These are phyloP conservation scores for Sclerotinia trifoliorum DNA, from an alignment of 2,329 filamentous ascomycete species.

Conservation along the genomic window DNA sequence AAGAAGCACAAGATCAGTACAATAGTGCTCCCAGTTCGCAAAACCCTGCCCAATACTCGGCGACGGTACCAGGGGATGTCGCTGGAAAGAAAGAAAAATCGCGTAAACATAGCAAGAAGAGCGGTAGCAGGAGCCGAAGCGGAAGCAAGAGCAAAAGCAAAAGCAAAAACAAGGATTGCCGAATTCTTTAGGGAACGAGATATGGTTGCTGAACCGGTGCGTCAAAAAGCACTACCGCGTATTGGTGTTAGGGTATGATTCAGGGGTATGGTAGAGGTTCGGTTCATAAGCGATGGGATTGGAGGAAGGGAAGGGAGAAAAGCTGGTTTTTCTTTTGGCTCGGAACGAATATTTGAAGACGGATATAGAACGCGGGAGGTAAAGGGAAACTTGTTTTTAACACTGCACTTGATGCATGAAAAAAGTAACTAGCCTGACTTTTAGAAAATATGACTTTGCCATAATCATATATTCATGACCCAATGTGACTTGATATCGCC, in stretches of 20 bases:
- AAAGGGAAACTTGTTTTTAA: neutral
- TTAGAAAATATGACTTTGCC: no score
- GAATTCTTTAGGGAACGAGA: neutral
- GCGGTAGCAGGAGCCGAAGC: neutral
- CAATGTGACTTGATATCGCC: no score
- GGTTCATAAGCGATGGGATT: neutral
- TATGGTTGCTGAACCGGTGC: neutral
- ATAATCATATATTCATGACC: no score
- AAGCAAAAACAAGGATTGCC: neutral
- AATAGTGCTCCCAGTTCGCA: no score
- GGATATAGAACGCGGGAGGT: neutral
- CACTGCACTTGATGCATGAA: no score
- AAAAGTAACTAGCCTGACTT: no score
- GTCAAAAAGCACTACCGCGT: neutral
- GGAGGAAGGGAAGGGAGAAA: neutral
- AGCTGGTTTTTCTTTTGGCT: neutral
- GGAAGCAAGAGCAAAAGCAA: neutral
- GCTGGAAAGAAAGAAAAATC: no score
- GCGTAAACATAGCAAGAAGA: neutral
- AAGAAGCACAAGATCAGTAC: no score
- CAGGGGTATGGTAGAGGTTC: neutral
- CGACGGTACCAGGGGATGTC: no score
- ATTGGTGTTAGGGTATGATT: neutral
- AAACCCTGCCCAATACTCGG: no score
- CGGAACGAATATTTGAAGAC: neutral